Percentiles rank a stretch among this genome's conserved stretches.
Evolutionary conservation across 306 rosid genomes (phyloP).

Genomic region (Lathyrus aphaca): DNA sequence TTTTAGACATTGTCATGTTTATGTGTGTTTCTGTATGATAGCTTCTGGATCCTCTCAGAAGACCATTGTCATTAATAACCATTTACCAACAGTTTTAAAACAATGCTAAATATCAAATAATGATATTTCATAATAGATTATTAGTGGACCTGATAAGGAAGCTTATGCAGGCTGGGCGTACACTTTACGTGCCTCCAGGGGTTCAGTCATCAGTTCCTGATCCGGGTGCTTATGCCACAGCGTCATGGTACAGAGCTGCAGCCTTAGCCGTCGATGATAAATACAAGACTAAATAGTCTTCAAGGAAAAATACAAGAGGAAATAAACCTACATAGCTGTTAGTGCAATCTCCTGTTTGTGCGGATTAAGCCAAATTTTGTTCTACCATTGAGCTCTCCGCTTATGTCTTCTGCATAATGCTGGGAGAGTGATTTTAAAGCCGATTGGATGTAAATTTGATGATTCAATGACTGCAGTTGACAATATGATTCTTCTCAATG

Average conservation of each 20-base stretch:
- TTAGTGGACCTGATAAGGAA: constrained; percentile 37
- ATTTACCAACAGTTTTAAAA: not conserved
- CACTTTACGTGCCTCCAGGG: constrained; percentile 69
- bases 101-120: not conserved
- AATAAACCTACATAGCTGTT: constrained; percentile 24
- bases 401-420: constrained; percentile 64
- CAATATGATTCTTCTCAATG: constrained; percentile 42
- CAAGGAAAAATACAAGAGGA: constrained; percentile 23
- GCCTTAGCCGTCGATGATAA: constrained; percentile 66
- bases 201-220: constrained; percentile 78
- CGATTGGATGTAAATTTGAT: constrained; percentile 45
- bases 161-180: constrained; percentile 83
- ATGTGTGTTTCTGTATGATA: not conserved
- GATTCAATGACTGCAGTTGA: constrained; percentile 32
- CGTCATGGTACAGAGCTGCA: constrained; percentile 89
- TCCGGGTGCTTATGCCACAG: constrained; percentile 98
- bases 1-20: not conserved
- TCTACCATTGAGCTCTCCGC: constrained; percentile 69
- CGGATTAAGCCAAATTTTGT: constrained; percentile 56
- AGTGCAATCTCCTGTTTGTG: constrained; percentile 44
- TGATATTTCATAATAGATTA: not conserved
- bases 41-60: constrained; percentile 20
- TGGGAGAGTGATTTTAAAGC: constrained; percentile 59
- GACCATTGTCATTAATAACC: not conserved
- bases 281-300: constrained; percentile 38